Evolutionary conservation across 2,329 filamentous ascomycete genomes (phyloP).

Genomic region (Polychaeton citri): DNA sequence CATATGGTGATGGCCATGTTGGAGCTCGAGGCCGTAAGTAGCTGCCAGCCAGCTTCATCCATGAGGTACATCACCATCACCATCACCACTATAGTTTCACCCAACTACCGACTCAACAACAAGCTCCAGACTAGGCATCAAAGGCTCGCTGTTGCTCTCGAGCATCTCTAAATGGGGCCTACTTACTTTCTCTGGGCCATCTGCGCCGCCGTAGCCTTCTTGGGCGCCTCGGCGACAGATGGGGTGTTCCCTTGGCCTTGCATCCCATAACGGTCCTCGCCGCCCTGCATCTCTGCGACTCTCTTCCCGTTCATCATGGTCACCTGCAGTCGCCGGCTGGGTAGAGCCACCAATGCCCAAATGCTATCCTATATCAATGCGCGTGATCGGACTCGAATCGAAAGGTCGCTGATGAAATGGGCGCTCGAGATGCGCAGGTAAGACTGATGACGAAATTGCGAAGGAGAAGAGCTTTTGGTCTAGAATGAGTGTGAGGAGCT

Average conservation of each 20-base stretch:
- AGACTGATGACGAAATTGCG: not conserved
- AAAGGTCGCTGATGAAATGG: slow-evolving; percentile 1
- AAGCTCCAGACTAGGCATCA: no score
- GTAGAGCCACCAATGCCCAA: not conserved
- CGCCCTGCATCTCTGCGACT: slow-evolving; percentile 13
- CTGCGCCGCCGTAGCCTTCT: slow-evolving; percentile 21
- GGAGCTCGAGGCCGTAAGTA: no score
- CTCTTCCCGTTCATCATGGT: slow-evolving; percentile 19
- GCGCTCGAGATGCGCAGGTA: not conserved
- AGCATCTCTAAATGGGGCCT: no score
- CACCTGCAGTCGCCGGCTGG: not conserved
- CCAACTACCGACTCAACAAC: no score
- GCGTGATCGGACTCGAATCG: slow-evolving; percentile 6
- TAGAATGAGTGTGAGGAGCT: not conserved
- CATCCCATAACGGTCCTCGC: slow-evolving; percentile 15
- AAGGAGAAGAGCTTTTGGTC: not conserved
- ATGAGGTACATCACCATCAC: no score
- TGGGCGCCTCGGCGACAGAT: slow-evolving; percentile 13
- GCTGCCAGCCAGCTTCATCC: no score
- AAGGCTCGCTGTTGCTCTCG: no score
- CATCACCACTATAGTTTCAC: no score
- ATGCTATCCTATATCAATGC: slow-evolving; percentile 7
- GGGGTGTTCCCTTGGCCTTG: slow-evolving; percentile 4
- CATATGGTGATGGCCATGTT: no score
- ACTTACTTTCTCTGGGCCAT: slow-evolving; percentile 23